phyloP scores from a whole-genome alignment of 352 stramenopile genomes.

The Phytopythium boreale region DNA sequence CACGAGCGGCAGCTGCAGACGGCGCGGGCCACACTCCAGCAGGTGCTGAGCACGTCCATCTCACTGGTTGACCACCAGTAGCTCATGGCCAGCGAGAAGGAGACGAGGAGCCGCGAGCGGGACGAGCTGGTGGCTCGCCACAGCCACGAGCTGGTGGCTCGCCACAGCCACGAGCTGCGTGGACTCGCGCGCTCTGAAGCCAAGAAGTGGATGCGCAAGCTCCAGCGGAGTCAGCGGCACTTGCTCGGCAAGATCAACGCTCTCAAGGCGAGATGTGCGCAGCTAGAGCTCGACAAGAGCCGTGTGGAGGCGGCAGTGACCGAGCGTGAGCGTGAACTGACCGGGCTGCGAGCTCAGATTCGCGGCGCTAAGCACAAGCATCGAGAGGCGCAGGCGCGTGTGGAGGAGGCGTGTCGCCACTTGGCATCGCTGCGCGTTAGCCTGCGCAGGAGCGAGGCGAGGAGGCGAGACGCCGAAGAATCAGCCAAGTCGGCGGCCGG shows the following conservation, averaged over 20 bases:
- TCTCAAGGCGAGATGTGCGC: slow-evolving; percentile 28
- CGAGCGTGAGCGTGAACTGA: slow-evolving; percentile 16
- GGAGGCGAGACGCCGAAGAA: slow-evolving; percentile 6
- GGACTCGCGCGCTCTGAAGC: slow-evolving; percentile 23
- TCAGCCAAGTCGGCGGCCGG: slow-evolving; percentile 4
- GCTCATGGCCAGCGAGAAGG: slow-evolving; percentile 20
- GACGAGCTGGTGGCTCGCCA: slow-evolving; percentile 20
- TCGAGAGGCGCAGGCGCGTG: slow-evolving; percentile 14
- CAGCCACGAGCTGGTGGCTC: slow-evolving; percentile 17
- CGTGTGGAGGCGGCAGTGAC: slow-evolving; percentile 14
- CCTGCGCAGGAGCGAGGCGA: slow-evolving; percentile 21
- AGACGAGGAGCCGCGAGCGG: slow-evolving; percentile 21
- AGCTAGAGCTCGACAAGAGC: slow-evolving; percentile 35
- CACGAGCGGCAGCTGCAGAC: slow-evolving; percentile 42
- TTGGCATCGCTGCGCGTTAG: slow-evolving; percentile 39
- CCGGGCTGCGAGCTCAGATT: slow-evolving; percentile 11
- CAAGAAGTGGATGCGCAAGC: slow-evolving; percentile 20
- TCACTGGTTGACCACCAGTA: slow-evolving; percentile 55
- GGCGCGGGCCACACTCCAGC: slow-evolving; percentile 35
- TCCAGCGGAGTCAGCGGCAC: slow-evolving; percentile 13
- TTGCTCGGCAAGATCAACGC: slow-evolving; percentile 11
- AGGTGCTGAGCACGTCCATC: slow-evolving; percentile 43
- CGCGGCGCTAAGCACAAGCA: slow-evolving; percentile 10
- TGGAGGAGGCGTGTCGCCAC: slow-evolving; percentile 40
- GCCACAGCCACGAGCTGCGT: slow-evolving; percentile 23